Evolutionary conservation across 208 protist genomes (phyloP).

Genomic region (Trypanosoma brucei): DNA sequence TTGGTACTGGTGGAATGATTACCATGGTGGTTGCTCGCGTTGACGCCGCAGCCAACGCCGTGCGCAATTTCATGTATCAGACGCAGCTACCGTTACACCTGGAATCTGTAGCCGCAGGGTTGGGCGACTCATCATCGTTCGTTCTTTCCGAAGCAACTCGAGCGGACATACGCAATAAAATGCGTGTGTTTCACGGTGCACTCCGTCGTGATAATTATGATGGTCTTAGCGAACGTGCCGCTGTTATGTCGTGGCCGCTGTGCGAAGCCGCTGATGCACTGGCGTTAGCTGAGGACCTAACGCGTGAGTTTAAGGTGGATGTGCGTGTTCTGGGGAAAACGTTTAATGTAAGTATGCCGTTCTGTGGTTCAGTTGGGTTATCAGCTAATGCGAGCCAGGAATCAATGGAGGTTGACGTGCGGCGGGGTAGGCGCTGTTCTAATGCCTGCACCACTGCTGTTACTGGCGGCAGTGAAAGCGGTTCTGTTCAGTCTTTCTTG

Average conservation of each 20-base stretch:
- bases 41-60: constrained; percentile 38
- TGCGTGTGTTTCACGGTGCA: constrained; percentile 60
- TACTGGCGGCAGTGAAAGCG: background rate
- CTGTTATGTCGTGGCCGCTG: constrained; percentile 72
- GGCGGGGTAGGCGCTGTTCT: background rate
- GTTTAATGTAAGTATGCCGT: constrained; percentile 36
- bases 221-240: constrained; percentile 66
- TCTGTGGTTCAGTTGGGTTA: background rate
- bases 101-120: constrained; percentile 14
- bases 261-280: constrained; percentile 51
- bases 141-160: constrained; percentile 52
- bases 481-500: background rate
- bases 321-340: constrained; percentile 57
- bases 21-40: constrained; percentile 77
- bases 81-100: constrained; percentile 77
- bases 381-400: background rate
- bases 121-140: constrained; percentile 21
- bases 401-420: background rate
- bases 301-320: constrained; percentile 62
- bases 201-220: constrained; percentile 56
- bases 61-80: constrained; percentile 69
- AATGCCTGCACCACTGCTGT: background rate
- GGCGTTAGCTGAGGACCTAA: constrained; percentile 43
- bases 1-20: constrained; percentile 67
- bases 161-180: constrained; percentile 60